These are phyloP conservation scores for Cytauxzoon felis DNA, from an alignment of 169 alveolate species.

Conservation along the genomic window DNA sequence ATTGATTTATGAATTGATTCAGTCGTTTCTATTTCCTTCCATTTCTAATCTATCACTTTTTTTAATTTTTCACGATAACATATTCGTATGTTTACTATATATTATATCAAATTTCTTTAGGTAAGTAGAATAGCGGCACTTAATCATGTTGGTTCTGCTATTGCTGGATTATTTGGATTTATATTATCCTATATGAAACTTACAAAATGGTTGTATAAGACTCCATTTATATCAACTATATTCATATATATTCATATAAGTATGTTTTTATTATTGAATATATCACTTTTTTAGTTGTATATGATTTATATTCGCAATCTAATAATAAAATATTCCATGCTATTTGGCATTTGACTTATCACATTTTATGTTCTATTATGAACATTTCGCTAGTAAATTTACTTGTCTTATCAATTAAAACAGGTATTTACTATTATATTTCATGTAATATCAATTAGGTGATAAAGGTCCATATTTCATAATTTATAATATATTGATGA, in stretches of 20 bases:
- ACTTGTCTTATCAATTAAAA: slow-evolving; percentile 2
- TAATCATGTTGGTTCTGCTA: slow-evolving; percentile 52
- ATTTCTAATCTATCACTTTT: slow-evolving; percentile 29
- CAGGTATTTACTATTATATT: background rate
- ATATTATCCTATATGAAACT: slow-evolving; percentile 28
- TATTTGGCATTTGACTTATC: slow-evolving; percentile 41
- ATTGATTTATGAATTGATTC: slow-evolving; percentile 46
- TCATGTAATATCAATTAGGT: no score
- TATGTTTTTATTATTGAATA: background rate
- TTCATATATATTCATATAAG: slow-evolving; percentile 6
- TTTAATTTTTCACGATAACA: slow-evolving; percentile 25
- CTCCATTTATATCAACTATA: slow-evolving; percentile 30
- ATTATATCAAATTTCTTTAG: background rate
- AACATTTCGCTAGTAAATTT: slow-evolving; percentile 7
- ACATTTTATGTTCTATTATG: slow-evolving; percentile 29
- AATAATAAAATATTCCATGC: slow-evolving; percentile 21
- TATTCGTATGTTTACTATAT: slow-evolving; percentile 31
- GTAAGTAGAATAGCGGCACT: slow-evolving; percentile 35
- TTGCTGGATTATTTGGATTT: slow-evolving; percentile 44
- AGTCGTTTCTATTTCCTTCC: slow-evolving; percentile 48
- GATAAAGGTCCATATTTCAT: slow-evolving; percentile 12
- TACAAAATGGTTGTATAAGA: slow-evolving; percentile 6
- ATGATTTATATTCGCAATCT: slow-evolving; percentile 1
- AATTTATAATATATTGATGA: slow-evolving; percentile 1
- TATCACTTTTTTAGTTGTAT: background rate